Conservation (phyloP, 2,329 filamentous ascomycete genomes). For the Penicillium sp. region DNA sequence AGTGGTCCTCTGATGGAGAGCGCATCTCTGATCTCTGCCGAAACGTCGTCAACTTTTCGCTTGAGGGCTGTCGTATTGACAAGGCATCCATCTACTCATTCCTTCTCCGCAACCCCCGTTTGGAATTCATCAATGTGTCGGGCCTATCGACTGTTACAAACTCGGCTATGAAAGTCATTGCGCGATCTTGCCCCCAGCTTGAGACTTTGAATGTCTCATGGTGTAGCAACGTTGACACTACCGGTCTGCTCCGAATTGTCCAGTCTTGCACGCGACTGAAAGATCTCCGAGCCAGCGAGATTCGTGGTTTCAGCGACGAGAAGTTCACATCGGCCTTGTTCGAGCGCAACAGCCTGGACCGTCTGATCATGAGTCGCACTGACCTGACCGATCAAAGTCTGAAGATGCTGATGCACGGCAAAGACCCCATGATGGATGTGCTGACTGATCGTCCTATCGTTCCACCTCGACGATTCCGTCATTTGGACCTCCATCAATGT, state of each 20-base stretch:
- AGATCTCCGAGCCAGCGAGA: conserved; percentile 80
- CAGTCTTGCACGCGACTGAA: conserved; percentile 70
- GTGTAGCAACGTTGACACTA: conserved; percentile 82
- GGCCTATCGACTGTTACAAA: conserved; percentile 77
- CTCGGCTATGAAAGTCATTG: conserved; percentile 81
- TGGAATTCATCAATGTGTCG: conserved; percentile 84
- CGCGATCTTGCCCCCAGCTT: conserved; percentile 76
- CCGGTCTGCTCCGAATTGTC: conserved; percentile 72
- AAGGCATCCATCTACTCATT: conserved; percentile 75
- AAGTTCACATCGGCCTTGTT: conserved; percentile 75
- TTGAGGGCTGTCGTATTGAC: conserved; percentile 88
- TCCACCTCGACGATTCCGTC: conserved; percentile 73
- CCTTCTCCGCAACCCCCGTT: conserved; percentile 72
- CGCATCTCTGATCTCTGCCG: conserved; percentile 76
- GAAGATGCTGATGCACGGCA: conserved; percentile 71
- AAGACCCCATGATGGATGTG: conserved; percentile 75
- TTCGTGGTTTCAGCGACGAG: conserved; percentile 74
- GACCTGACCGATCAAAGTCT: conserved; percentile 76
- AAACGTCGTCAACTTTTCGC: conserved; percentile 82
- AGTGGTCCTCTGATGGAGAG: conserved; percentile 69
- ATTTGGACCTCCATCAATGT: conserved; percentile 84
- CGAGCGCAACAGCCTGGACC: conserved; percentile 75
- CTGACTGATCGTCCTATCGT: conserved; percentile 76
- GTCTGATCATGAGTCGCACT: conserved; percentile 75
- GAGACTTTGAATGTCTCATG: conserved; percentile 87